Evolutionary conservation across 23 red algal species (phyloP).

Genomic region (Gracilariopsis chorda): DNA sequence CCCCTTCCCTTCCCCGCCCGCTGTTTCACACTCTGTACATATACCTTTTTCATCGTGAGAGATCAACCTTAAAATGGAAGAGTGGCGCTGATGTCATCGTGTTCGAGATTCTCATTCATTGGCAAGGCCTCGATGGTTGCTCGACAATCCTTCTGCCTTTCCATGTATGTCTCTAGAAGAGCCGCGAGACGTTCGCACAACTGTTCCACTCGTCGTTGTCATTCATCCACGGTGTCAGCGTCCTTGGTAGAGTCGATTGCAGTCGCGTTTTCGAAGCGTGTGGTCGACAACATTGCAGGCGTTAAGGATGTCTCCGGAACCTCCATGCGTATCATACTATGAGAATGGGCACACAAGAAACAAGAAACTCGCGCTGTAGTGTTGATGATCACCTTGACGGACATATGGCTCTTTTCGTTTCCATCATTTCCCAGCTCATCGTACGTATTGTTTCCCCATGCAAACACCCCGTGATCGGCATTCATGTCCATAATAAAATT

Average conservation of each 20-base stretch:
- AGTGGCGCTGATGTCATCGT: constrained; percentile 9
- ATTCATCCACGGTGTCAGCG: not conserved
- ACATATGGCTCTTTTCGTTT: constrained; percentile 54
- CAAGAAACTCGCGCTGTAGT: constrained; percentile 6
- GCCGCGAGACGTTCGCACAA: constrained; percentile 11
- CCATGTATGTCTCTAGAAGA: constrained; percentile 12
- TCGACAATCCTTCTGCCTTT: constrained; percentile 17
- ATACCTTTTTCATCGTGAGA: not conserved
- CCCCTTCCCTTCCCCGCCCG: not conserved
- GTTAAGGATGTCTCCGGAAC: not conserved
- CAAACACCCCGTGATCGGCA: constrained; percentile 66
- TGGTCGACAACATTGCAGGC: not conserved
- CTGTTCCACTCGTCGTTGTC: constrained; percentile 17
- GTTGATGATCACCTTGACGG: constrained; percentile 63
- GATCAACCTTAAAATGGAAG: not conserved
- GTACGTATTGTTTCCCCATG: constrained; percentile 92
- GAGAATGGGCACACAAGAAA: constrained; percentile 82
- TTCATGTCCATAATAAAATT: constrained; percentile 88
- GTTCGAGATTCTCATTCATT: not conserved
- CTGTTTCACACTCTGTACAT: not conserved
- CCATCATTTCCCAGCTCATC: constrained; percentile 86
- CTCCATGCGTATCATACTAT: constrained; percentile 79
- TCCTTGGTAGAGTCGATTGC: not conserved
- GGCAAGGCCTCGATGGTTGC: not conserved
- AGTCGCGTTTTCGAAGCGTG: not conserved